Conservation (phyloP, 2,329 filamentous ascomycete species). For the Arthroderma uncinatum region DNA sequence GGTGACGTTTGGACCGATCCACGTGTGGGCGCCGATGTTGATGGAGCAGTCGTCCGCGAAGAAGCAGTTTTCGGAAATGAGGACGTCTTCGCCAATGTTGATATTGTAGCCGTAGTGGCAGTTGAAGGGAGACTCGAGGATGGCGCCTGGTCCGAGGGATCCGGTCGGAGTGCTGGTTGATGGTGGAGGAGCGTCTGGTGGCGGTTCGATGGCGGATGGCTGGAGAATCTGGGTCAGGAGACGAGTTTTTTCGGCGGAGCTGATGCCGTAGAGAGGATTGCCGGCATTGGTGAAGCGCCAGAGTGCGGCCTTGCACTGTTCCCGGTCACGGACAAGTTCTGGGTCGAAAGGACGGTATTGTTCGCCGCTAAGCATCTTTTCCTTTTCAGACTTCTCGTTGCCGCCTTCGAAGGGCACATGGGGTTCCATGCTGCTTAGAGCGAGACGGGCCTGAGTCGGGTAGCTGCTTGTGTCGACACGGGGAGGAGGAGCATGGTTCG, state of each 20-base stretch:
- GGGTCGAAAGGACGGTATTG: slow-evolving; percentile 70
- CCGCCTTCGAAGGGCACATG: slow-evolving; percentile 28
- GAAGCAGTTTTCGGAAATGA: slow-evolving; percentile 71
- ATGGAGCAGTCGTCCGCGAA: slow-evolving; percentile 81
- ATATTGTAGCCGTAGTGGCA: slow-evolving; percentile 98
- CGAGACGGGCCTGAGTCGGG: slow-evolving; percentile 34
- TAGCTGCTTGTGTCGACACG: slow-evolving; percentile 31
- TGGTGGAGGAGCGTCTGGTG: slow-evolving; percentile 34
- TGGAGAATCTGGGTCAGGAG: slow-evolving; percentile 31
- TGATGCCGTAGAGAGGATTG: slow-evolving; percentile 62
- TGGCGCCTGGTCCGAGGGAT: slow-evolving; percentile 60
- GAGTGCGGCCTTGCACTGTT: slow-evolving; percentile 68
- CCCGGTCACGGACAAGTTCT: slow-evolving; percentile 70
- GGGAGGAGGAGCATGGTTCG: slow-evolving; percentile 21
- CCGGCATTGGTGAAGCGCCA: slow-evolving; percentile 79
- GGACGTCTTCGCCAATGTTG: slow-evolving; percentile 70
- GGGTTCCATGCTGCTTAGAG: slow-evolving; percentile 33
- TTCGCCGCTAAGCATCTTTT: slow-evolving; percentile 75
- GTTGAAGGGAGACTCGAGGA: slow-evolving; percentile 77
- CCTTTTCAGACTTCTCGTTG: slow-evolving; percentile 55
- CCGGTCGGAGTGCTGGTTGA: slow-evolving; percentile 42
- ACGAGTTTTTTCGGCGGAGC: slow-evolving; percentile 36
- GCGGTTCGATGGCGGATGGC: slow-evolving; percentile 20
- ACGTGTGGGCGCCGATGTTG: slow-evolving; percentile 58
- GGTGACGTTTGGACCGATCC: slow-evolving; percentile 72